Conservation (phyloP, 331 rosid species). For the Cydonia oblonga region DNA sequence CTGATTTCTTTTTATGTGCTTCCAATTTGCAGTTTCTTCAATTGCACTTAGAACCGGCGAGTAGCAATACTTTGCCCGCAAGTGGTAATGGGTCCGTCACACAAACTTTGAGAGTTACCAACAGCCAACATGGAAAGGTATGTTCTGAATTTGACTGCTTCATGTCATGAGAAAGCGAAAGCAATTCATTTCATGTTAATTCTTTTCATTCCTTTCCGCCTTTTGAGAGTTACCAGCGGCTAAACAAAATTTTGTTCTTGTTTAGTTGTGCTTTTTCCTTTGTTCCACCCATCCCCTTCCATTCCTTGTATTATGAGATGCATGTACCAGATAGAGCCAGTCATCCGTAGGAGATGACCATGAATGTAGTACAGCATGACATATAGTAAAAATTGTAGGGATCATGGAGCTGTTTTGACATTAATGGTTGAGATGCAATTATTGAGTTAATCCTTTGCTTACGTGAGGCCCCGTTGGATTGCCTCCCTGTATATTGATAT, state of each 20-base stretch:
- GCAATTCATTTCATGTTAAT: not conserved
- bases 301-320: not conserved
- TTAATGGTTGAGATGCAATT: not conserved
- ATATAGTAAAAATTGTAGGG: no score
- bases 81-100: slow-evolving; percentile 60
- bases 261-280: not conserved
- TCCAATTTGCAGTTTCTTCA: slow-evolving; percentile 77
- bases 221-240: not conserved
- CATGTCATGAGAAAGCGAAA: not conserved
- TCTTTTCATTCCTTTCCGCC: not conserved
- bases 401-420: no score
- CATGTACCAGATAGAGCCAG: not conserved
- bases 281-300: not conserved
- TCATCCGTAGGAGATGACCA: not conserved
- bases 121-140: slow-evolving; percentile 98
- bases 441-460: not conserved
- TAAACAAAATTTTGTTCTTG: not conserved
- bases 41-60: slow-evolving; percentile 89
- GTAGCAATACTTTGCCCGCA: slow-evolving; percentile 61
- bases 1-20: slow-evolving; percentile 26
- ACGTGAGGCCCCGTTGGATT: not conserved
- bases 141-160: not conserved
- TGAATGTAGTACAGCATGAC: no score
- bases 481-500: not conserved
- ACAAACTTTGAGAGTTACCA: slow-evolving; percentile 71